Conservation (phyloP, 1,139 yeast species). For the Ogataea hybrid region DNA sequence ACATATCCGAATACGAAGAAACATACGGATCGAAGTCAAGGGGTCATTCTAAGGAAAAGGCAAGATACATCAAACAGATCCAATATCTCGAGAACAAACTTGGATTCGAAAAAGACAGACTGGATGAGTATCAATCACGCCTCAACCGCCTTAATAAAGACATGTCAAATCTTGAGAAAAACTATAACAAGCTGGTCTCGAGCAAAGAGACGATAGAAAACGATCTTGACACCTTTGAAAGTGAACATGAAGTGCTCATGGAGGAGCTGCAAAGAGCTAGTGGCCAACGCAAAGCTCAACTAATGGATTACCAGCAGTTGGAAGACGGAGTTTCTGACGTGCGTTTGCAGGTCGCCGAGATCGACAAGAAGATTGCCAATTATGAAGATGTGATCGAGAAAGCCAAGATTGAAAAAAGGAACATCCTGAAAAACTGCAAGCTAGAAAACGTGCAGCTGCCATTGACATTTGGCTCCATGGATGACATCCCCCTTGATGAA, state of each 20-base stretch:
- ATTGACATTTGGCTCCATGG: constrained; percentile 55
- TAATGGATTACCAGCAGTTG: constrained; percentile 24
- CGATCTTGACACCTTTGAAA: constrained; percentile 45
- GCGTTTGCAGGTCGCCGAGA: constrained; percentile 33
- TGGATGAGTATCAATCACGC: constrained; percentile 49
- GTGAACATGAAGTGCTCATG: constrained; percentile 45
- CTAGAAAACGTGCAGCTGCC: constrained; percentile 72
- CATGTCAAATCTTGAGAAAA: constrained; percentile 35
- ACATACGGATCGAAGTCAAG: constrained; percentile 63
- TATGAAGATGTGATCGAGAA: constrained; percentile 57
- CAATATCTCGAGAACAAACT: constrained; percentile 61
- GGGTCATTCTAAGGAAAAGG: constrained; percentile 60
- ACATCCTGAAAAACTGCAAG: constrained; percentile 69
- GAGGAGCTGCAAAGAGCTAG: constrained; percentile 39
- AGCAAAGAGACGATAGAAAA: constrained; percentile 37
- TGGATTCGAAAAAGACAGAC: constrained; percentile 60
- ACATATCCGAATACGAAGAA: constrained; percentile 65
- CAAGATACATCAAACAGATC: constrained; percentile 59
- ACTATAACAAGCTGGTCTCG: constrained; percentile 33
- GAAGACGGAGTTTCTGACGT: constrained; percentile 39
- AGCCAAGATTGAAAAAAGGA: constrained; percentile 55
- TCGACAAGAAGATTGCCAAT: constrained; percentile 37
- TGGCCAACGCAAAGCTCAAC: constrained; percentile 23
- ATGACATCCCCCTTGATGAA: constrained; percentile 43
- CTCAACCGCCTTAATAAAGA: constrained; percentile 38